phyloP scores from a whole-genome alignment of 305 asterid species.

The Striga hermonthica region DNA sequence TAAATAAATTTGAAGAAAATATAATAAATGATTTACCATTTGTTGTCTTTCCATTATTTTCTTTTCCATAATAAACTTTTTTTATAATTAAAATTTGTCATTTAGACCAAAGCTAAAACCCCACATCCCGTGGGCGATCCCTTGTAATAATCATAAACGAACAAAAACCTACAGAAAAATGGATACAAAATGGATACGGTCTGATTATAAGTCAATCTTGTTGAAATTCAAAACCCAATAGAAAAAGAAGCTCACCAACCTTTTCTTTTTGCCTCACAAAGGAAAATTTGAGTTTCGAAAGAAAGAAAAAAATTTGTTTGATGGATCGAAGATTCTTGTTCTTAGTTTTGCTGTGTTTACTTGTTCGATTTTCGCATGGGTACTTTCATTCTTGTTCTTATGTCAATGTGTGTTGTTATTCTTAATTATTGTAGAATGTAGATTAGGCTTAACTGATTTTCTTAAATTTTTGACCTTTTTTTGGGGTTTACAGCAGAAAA shows the following conservation, averaged over 20 bases:
- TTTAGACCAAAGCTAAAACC: not conserved
- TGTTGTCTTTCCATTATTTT: not conserved
- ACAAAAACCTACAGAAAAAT: not conserved
- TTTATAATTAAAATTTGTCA: not conserved
- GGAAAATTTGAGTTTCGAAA: not conserved
- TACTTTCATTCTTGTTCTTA: conserved; percentile 17
- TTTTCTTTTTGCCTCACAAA: conserved; percentile 18
- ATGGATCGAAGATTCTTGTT: conserved; percentile 45
- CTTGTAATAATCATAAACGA: conserved; percentile 12
- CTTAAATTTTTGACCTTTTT: not conserved
- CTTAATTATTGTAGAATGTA: conserved; percentile 26
- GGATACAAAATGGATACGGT: conserved; percentile 9
- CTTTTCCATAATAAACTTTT: not conserved
- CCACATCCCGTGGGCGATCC: conserved; percentile 32
- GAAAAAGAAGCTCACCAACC: conserved; percentile 16
- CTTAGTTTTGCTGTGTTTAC: conserved; percentile 45
- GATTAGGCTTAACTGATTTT: conserved; percentile 35
- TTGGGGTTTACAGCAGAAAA: conserved; percentile 36
- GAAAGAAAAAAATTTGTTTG: not conserved
- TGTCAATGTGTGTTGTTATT: conserved; percentile 7
- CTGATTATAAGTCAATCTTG: not conserved
- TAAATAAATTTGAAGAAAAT: no score
- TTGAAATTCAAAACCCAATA: conserved; percentile 15
- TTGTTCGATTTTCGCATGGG: conserved; percentile 48
- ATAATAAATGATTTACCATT: no score